phyloP scores from a whole-genome alignment of 1,139 yeast species.

The Arxiozyma heterogenica region DNA sequence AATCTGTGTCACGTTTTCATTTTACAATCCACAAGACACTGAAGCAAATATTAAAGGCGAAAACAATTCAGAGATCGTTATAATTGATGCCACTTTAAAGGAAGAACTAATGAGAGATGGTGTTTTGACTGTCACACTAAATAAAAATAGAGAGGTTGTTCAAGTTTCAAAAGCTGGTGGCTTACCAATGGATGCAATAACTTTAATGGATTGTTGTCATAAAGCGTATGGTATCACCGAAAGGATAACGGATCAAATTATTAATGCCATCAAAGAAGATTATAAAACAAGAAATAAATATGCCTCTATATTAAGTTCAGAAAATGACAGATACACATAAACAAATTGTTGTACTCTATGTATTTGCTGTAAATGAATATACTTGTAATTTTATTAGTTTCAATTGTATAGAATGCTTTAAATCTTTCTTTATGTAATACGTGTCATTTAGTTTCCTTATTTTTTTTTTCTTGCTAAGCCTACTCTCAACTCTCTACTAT shows the following conservation, averaged over 20 bases:
- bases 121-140: conserved; percentile 71
- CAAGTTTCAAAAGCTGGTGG: conserved; percentile 92
- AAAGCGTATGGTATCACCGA: conserved; percentile 59
- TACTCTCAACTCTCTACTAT: not conserved
- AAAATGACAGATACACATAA: conserved; percentile 22
- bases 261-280: conserved; percentile 47
- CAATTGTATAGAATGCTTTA: not conserved
- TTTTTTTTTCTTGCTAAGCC: too few species aligned
- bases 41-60: conserved; percentile 67
- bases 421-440: not conserved
- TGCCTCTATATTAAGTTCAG: conserved; percentile 27
- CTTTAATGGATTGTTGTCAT: conserved; percentile 59
- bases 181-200: conserved; percentile 65
- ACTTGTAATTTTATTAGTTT: not conserved
- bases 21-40: conserved; percentile 57
- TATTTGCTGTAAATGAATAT: not conserved
- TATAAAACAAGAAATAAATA: conserved; percentile 33
- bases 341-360: not conserved
- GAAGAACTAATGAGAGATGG: conserved; percentile 80
- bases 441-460: not conserved
- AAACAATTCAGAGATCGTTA: conserved; percentile 46
- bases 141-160: conserved; percentile 82
- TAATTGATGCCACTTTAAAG: conserved; percentile 67
- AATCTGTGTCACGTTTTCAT: conserved; percentile 80
- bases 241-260: conserved; percentile 55